Conservation (phyloP, 2,329 filamentous ascomycete genomes). For the Westerdykella ornata region DNA sequence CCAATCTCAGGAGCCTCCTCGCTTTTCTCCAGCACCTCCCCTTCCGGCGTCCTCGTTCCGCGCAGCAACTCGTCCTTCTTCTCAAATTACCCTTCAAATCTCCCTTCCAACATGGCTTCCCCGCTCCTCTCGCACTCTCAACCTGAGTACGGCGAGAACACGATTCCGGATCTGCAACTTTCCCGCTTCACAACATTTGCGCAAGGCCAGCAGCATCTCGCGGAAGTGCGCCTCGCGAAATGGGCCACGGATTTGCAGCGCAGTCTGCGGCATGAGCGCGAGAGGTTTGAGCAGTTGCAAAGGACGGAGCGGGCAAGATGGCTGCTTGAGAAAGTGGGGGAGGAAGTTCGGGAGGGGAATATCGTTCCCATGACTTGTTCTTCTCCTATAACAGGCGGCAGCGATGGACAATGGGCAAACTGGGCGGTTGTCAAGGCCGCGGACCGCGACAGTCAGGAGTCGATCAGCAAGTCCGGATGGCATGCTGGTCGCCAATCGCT, state of each 20-base stretch:
- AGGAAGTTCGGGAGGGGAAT: conserved; percentile 48
- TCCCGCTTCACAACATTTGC: conserved; percentile 47
- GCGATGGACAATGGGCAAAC: conserved; percentile 23
- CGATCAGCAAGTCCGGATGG: background rate
- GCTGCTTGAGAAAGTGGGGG: conserved; percentile 62
- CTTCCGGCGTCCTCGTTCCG: conserved; percentile 36
- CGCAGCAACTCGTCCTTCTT: conserved; percentile 31
- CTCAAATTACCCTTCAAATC: conserved; percentile 23
- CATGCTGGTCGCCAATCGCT: conserved; percentile 17
- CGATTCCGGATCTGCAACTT: conserved; percentile 30
- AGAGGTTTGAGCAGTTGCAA: conserved; percentile 57
- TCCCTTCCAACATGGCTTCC: conserved; percentile 33
- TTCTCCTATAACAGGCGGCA: background rate
- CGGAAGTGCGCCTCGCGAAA: conserved; percentile 66
- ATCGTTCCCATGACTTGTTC: conserved; percentile 14
- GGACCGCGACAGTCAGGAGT: conserved; percentile 1
- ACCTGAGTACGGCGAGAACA: conserved; percentile 18
- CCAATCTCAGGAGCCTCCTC: conserved; percentile 32
- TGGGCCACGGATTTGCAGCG: conserved; percentile 79
- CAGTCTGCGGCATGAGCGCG: conserved; percentile 66
- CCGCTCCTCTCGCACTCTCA: conserved; percentile 26
- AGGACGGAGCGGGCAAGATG: conserved; percentile 59
- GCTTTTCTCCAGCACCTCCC: conserved; percentile 30
- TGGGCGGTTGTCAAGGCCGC: conserved; percentile 30
- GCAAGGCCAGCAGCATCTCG: conserved; percentile 54